Evolutionary conservation across 2,329 filamentous ascomycete genomes (phyloP).

Genomic region (Magnaporthiopsis rhizophila): DNA sequence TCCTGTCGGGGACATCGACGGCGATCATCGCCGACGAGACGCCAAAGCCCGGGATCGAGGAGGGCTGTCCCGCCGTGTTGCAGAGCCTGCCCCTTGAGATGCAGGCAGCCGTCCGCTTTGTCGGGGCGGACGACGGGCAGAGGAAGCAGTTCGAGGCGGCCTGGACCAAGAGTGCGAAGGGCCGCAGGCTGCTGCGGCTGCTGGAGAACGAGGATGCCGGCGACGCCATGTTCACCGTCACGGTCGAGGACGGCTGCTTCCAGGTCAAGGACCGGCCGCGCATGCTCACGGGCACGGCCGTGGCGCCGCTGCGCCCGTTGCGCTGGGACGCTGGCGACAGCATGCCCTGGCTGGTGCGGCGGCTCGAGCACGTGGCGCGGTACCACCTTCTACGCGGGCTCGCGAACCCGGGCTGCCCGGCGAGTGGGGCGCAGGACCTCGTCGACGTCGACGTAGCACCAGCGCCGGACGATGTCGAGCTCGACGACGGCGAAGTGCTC

Average conservation of each 20-base stretch:
- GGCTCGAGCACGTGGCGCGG: not conserved
- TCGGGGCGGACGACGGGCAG: not conserved
- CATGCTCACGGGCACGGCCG: not conserved
- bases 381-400: not conserved
- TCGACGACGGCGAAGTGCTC: not conserved
- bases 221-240: not conserved
- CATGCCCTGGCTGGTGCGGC: not conserved
- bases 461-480: not conserved
- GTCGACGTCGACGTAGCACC: not conserved
- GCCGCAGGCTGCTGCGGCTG: not conserved
- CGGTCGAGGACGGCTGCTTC: not conserved
- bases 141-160: not conserved
- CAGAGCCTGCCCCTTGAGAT: not conserved
- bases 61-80: not conserved
- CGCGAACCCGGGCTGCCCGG: not conserved
- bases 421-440: not conserved
- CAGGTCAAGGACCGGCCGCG: not conserved
- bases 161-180: not conserved
- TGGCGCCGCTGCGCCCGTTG: not conserved
- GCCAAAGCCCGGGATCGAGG: not conserved
- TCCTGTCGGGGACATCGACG: not conserved
- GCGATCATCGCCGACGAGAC: not conserved
- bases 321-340: not conserved
- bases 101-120: not conserved
- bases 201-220: too few species aligned